Base-by-base conservation (phyloP, 73 alveolate genomes). In the Uronychia binucleata region DNA sequence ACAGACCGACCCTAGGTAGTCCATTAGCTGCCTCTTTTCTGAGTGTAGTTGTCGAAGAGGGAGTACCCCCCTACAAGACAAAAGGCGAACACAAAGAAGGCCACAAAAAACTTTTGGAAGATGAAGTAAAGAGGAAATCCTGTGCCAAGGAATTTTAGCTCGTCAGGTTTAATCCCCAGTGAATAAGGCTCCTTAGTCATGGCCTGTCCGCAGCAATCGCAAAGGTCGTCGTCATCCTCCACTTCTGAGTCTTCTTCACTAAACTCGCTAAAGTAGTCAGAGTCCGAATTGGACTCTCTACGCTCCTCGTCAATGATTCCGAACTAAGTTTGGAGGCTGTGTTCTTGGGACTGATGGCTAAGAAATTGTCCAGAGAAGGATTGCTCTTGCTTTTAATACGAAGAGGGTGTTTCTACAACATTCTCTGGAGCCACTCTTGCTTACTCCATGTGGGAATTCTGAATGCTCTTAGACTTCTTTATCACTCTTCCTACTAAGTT, bases 11-110 rank as follows among this genome's bases (percentile, higher is more conserved):
- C 78, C 0, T 31, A 58, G 26, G 32, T 26, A 28, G 74, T 0
- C 89, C 89, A 82, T 29, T 82, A 82, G 1, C 26, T 26, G 25
- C 79, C 83, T 33, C 28, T 19, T 0, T 46, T 34, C 33, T 32
- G n/a, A 59, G 57, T 30, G 28, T 33, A 26, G 74, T 60, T 28
- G 74, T 75, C 89, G 1, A 74, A 46, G 26, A 82, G 34, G 28
- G 78, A 31, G 14, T 30, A 34, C 0, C 29, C 33, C 31, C 74
- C 34, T 46, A 19, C n/a, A 46, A 46, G 5, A 19, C 67, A 46
- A 11, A 46, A 19, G n/a, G 19, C 19, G 67, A 46, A 11, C n/a
- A 19, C 19, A 46, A 46, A 46, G 19, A 46, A 11, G n/a, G 19
- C 19, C 67, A 46, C 19, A 19, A 46, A 46, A 19, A 46, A 46